phyloP scores from a whole-genome alignment of 768 basidiomycete genomes.

The Trametopsis cervina region DNA sequence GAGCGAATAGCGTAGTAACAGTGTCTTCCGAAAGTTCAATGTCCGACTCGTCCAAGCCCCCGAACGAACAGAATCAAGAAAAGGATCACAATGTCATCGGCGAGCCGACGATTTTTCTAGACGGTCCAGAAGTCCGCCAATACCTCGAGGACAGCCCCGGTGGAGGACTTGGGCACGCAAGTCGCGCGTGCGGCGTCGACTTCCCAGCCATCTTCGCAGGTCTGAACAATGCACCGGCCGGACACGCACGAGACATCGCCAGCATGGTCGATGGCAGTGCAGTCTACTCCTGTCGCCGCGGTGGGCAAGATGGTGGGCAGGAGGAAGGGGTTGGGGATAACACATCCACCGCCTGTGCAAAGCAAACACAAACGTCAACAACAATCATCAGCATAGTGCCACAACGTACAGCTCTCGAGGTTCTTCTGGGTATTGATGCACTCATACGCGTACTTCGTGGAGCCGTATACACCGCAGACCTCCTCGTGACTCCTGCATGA shows the following conservation, averaged over 20 bases:
- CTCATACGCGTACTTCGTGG: slow-evolving; percentile 28
- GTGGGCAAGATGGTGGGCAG: slow-evolving; percentile 1
- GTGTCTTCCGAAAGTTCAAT: not conserved
- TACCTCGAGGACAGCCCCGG: not conserved
- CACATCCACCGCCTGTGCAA: slow-evolving; percentile 35
- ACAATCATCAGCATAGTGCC: not conserved
- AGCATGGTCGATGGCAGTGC: slow-evolving; percentile 11
- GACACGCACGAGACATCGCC: slow-evolving; percentile 7
- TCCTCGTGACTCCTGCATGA: slow-evolving; percentile 21
- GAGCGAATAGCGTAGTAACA: not conserved
- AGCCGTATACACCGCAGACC: slow-evolving; percentile 33
- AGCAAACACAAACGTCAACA: not conserved
- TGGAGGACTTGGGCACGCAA: not conserved
- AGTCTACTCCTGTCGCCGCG: slow-evolving; percentile 13
- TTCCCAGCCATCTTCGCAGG: slow-evolving; percentile 2
- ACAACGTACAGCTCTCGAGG: slow-evolving; percentile 35
- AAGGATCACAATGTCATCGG: not conserved
- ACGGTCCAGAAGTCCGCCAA: not conserved
- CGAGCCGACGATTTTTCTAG: not conserved
- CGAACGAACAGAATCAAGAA: too few relatives aligned
- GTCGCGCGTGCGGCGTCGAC: not conserved
- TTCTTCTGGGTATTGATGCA: slow-evolving; percentile 30
- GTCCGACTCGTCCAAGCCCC: not conserved
- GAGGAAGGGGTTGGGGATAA: slow-evolving; percentile 27
- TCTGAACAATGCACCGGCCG: slow-evolving; percentile 9